Evolutionary conservation across 106 monocot genomes (phyloP).

Genomic region (Triglochin maritima): DNA sequence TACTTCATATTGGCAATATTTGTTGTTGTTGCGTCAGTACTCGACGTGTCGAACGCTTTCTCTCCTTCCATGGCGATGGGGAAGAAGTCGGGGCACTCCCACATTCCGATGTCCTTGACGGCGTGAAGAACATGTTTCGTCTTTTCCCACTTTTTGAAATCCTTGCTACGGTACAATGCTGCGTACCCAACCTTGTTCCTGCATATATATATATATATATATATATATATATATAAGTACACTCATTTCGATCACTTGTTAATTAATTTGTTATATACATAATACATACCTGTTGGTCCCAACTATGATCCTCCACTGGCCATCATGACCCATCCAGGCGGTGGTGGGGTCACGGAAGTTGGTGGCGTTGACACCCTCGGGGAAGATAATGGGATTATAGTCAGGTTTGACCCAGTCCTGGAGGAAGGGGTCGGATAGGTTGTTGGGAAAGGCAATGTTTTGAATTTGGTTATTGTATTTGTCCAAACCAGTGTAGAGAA

Average conservation of each 20-base stretch:
- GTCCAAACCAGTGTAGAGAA: conserved; percentile 84
- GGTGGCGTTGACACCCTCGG: conserved; percentile 30
- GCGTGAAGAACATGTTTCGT: conserved; percentile 43
- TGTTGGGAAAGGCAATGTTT: conserved; percentile 67
- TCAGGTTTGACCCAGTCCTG: conserved; percentile 66
- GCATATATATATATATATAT: too few relatives aligned
- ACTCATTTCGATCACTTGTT: too few relatives aligned
- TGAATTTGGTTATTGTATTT: conserved; percentile 37
- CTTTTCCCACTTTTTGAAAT: conserved; percentile 44
- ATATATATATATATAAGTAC: too few relatives aligned
- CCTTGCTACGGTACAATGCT: conserved; percentile 48
- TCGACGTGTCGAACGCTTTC: conserved; percentile 27
- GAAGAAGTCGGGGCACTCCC: conserved; percentile 91
- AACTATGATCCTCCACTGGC: conserved; percentile 37
- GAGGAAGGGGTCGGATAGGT: conserved; percentile 65
- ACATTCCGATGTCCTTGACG: conserved; percentile 49
- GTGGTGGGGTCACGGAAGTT: conserved; percentile 83
- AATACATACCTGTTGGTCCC: too few relatives aligned
- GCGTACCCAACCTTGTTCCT: conserved; percentile 19
- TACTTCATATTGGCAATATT: conserved; percentile 33
- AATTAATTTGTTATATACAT: too few relatives aligned
- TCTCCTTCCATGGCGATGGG: conserved; percentile 28
- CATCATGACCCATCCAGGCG: conserved; percentile 43
- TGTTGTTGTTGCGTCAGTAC: too few relatives aligned
- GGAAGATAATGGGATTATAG: conserved; percentile 65